Conservation (phyloP, 176 grass and related monocot species). For the Eremochloa ophiuroides region DNA sequence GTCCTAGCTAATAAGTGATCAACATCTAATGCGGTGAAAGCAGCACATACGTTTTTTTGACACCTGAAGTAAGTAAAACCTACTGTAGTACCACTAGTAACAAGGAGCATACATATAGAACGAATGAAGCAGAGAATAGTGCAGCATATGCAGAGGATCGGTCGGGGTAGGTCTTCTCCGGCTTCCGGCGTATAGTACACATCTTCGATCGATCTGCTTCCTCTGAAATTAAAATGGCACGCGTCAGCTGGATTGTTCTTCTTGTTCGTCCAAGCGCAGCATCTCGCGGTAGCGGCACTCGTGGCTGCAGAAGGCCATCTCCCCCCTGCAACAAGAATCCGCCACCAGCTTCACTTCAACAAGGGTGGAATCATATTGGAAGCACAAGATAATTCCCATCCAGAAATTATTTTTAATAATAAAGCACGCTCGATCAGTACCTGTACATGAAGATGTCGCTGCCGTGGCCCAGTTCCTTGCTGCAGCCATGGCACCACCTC, state of each 20-base stretch:
- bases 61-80: background rate
- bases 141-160: background rate
- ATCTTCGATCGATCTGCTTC: too few relatives aligned
- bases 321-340: conserved; percentile 39
- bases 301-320: conserved; percentile 62
- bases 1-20: too few relatives aligned
- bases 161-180: background rate
- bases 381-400: background rate
- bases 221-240: background rate
- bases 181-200: too few relatives aligned
- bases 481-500: conserved; percentile 63
- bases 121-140: background rate
- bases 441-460: conserved; percentile 79
- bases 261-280: conserved; percentile 42
- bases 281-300: conserved; percentile 64
- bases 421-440: conserved; percentile 15
- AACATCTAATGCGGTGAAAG: too few relatives aligned
- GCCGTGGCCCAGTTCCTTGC: conserved; percentile 52
- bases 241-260: background rate
- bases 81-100: background rate
- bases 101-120: background rate
- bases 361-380: background rate
- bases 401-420: background rate
- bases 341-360: background rate
- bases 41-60: too few relatives aligned